Evolutionary conservation across 179 eudicot species (phyloP).

Genomic region (Actinidia chinensis): DNA sequence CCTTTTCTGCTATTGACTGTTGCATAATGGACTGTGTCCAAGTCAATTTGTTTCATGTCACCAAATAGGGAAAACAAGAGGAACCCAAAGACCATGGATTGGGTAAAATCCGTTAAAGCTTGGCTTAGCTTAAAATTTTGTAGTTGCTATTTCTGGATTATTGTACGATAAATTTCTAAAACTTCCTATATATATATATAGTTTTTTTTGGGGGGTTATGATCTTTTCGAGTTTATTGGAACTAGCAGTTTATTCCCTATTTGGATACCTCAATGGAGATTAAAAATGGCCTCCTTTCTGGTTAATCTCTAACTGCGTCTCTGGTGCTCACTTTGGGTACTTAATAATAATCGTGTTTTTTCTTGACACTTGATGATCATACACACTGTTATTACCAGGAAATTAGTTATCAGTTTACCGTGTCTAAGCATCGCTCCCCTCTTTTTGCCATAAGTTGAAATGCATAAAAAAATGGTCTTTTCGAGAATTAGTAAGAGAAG

Average conservation of each 20-base stretch:
- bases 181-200: too few species aligned
- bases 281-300: neutral
- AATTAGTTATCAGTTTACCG: too few species aligned
- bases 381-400: too few species aligned
- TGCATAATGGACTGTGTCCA: neutral
- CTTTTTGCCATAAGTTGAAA: too few species aligned
- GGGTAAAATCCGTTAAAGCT: constrained; percentile 2
- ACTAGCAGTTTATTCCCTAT: neutral
- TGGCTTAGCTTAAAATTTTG: neutral
- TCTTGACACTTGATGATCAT: too few species aligned
- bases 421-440: too few species aligned
- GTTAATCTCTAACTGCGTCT: neutral
- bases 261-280: neutral
- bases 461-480: too few species aligned
- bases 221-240: neutral
- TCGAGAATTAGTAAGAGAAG: too few species aligned
- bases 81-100: neutral
- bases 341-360: too few species aligned
- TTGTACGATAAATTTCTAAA: too few species aligned
- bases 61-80: neutral
- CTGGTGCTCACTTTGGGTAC: too few species aligned
- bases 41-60: neutral
- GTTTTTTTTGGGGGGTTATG: neutral
- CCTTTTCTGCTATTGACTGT: neutral
- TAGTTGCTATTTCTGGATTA: too few species aligned